Evolutionary conservation across 805 yeast species (phyloP).

Genomic region (Candida fluviatilis): DNA sequence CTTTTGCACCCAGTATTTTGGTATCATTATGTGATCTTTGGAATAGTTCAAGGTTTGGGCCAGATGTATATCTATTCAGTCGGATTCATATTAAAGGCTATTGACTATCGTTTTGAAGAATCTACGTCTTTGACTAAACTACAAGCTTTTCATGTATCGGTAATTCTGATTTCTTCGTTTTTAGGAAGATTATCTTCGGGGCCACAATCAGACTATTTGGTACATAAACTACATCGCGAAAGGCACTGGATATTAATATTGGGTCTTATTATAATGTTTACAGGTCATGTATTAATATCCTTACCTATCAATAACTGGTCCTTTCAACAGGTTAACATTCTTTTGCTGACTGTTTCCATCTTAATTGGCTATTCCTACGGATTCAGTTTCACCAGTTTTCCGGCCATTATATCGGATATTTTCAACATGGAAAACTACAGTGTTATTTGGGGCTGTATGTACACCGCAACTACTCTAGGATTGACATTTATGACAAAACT

Average conservation of each 20-base stretch:
- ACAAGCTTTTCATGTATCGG: conserved; percentile 32
- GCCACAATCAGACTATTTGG: conserved; percentile 26
- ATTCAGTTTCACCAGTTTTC: conserved; percentile 29
- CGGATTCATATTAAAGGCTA: conserved; percentile 28
- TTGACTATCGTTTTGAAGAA: conserved; percentile 17
- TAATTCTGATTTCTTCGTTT: conserved; percentile 28
- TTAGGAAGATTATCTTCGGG: conserved; percentile 29
- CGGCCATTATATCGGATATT: conserved; percentile 30
- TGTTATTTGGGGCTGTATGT: conserved; percentile 31
- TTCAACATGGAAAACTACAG: conserved; percentile 30
- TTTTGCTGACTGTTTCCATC: conserved; percentile 20
- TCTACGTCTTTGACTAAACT: conserved; percentile 14
- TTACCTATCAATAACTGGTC: conserved; percentile 11
- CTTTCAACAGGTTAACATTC: conserved; percentile 12
- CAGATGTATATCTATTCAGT: conserved; percentile 35
- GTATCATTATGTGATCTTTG: conserved; percentile 27
- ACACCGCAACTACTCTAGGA: conserved; percentile 29
- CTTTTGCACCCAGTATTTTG: conserved; percentile 27
- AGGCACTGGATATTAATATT: conserved; percentile 30
- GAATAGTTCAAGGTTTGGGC: conserved; percentile 33
- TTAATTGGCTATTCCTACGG: conserved; percentile 33
- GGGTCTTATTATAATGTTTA: conserved; percentile 25
- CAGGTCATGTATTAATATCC: conserved; percentile 23
- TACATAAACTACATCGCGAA: conserved; percentile 18
- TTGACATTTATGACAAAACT: conserved; percentile 27